These are phyloP conservation scores for Juglanconis oblonga DNA, from an alignment of 2,329 filamentous ascomycete species.

Conservation along the genomic window DNA sequence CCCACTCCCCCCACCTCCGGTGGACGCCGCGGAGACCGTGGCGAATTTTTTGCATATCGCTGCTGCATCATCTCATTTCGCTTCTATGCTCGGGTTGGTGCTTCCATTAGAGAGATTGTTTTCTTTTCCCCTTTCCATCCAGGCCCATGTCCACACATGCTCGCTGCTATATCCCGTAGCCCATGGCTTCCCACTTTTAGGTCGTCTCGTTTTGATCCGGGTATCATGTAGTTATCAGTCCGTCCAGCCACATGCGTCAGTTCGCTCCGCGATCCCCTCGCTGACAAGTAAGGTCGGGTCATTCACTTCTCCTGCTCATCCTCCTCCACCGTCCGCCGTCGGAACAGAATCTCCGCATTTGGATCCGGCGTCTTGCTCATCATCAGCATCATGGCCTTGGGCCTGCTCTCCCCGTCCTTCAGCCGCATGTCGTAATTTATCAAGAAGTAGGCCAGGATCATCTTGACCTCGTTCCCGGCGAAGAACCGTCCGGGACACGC, in stretches of 20 bases:
- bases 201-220: not conserved
- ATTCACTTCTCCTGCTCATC: not conserved
- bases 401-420: slow-evolving; percentile 35
- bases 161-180: not conserved
- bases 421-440: slow-evolving; percentile 37
- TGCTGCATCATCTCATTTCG: not conserved
- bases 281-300: not conserved
- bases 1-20: not conserved
- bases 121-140: not conserved
- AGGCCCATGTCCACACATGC: not conserved
- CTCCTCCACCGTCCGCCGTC: slow-evolving; percentile 28
- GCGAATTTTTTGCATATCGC: not conserved
- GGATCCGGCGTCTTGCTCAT: slow-evolving; percentile 41
- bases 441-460: not conserved
- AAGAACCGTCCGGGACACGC: slow-evolving; percentile 49
- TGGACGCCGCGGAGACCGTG: too few species aligned
- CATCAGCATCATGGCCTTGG: slow-evolving; percentile 35
- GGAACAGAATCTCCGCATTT: slow-evolving; percentile 38
- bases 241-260: not conserved
- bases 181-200: not conserved
- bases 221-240: not conserved
- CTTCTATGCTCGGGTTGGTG: not conserved
- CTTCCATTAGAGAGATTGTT: not conserved
- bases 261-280: not conserved
- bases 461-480: slow-evolving; percentile 34